Conservation (phyloP, 2,329 filamentous ascomycete genomes). For the Pezicula carpinea region DNA sequence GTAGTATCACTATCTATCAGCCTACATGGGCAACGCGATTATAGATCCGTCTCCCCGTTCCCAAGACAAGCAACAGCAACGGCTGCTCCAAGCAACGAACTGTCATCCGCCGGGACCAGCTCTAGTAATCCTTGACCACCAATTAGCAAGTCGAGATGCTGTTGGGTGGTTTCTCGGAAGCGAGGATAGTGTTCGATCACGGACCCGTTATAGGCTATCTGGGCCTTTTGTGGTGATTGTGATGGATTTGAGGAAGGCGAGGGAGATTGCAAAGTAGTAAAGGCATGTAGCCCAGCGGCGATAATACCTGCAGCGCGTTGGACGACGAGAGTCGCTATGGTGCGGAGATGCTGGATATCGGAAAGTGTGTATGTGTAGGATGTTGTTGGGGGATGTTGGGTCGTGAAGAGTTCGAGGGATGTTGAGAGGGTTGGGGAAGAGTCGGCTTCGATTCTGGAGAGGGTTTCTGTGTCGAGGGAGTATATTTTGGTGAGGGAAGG, state of each 20-base stretch:
- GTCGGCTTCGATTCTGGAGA: conserved; percentile 48
- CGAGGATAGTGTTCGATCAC: conserved; percentile 75
- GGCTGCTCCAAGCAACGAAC: conserved; percentile 70
- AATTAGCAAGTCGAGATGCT: conserved; percentile 57
- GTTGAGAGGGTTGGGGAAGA: conserved; percentile 29
- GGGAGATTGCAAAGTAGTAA: conserved; percentile 53
- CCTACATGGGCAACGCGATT: too few species aligned
- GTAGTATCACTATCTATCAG: too few species aligned
- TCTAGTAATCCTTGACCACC: conserved; percentile 42
- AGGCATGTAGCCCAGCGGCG: conserved; percentile 52
- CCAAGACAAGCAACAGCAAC: conserved; percentile 55
- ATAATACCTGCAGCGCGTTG: conserved; percentile 55
- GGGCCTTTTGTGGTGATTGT: conserved; percentile 39
- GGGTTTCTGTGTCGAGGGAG: conserved; percentile 55
- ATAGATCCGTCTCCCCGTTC: neutral
- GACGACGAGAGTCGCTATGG: conserved; percentile 50
- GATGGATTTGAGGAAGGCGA: conserved; percentile 31
- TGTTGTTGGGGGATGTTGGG: conserved; percentile 41
- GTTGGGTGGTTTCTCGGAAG: conserved; percentile 59
- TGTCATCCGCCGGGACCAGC: conserved; percentile 67
- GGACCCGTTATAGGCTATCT: conserved; percentile 74
- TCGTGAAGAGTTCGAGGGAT: conserved; percentile 44
- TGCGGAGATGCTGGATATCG: conserved; percentile 49
- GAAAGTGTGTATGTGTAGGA: conserved; percentile 39
- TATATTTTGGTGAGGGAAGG: conserved; percentile 47